Base-by-base conservation (phyloP, 2,329 filamentous ascomycete species). In the Madurella fahalii region DNA sequence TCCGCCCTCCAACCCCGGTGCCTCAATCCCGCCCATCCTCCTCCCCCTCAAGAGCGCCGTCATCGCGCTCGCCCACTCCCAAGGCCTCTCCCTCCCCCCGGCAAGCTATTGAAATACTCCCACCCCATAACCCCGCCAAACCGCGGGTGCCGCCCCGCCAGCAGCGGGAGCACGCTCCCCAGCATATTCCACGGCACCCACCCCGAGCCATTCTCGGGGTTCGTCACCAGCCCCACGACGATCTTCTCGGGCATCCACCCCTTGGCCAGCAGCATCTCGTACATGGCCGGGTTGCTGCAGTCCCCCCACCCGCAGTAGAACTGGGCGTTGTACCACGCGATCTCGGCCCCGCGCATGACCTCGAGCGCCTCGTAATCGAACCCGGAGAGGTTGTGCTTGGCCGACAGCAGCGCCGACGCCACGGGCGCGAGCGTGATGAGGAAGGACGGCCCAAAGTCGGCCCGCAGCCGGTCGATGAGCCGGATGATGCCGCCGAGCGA, bases 241-340 rank as follows among this genome's bases (percentile, higher is more conserved):
- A 93, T 72, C 64, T 85, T 87, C 42, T 82, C 74, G 0, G 86
- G 76, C 9, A 76, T 74, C 85, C 86, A 93, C 9, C 87, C 87
- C 9, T 74, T 72, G 9, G 73, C 69, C 40, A 75, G 54, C 44
- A 75, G 69, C 65, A 72, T 70, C 61, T 76, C 70, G 60, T 78
- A 78, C 69, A 77, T 74, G 57, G 68, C 61, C 9, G 75, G 71
- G 50, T 74, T 79, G 30, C 77, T 73, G 1, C 84, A 82, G 47
- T 84, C 83, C 4, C 87, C 87, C 89, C 89, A 93, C 1, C 88
- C 88, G 64, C 88, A 90, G 73, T 94, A 93, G 69, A 93, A 92
- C 64, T 93, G 89, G 12, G 86, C 77, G 63, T 93, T 92, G 67
- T 93, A 93, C 87, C 87, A 94, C 1, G 78, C 79, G 18, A 93